Evolutionary conservation across 2,329 filamentous ascomycete genomes (phyloP).

Genomic region (Fusarium torulosum): DNA sequence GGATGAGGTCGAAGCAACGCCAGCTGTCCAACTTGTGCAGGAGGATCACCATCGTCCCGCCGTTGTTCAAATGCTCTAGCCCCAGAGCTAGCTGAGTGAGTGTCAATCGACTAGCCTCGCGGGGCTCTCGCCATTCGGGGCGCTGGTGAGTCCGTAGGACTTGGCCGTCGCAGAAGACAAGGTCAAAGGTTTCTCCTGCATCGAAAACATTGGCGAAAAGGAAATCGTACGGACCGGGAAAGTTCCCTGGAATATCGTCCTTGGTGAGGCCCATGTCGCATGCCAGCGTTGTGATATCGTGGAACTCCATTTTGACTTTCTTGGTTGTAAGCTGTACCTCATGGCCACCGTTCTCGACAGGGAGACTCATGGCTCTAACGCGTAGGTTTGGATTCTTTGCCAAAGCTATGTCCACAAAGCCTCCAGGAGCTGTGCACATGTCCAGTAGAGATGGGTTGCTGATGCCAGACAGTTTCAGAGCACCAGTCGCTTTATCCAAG

Average conservation of each 20-base stretch:
- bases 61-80: constrained; percentile 58
- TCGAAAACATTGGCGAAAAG: neutral
- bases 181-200: constrained; percentile 51
- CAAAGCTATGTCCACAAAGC: constrained; percentile 59
- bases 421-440: constrained; percentile 68
- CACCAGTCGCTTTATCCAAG: constrained; percentile 53
- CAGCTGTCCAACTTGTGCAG: constrained; percentile 62
- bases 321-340: constrained; percentile 48
- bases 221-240: constrained; percentile 47
- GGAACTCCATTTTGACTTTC: constrained; percentile 27
- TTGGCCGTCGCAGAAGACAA: constrained; percentile 63
- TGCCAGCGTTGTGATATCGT: constrained; percentile 66
- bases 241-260: constrained; percentile 46
- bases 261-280: constrained; percentile 56
- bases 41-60: constrained; percentile 65
- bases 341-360: constrained; percentile 57
- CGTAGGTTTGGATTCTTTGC: constrained; percentile 51
- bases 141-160: constrained; percentile 57
- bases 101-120: constrained; percentile 55
- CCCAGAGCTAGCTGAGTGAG: constrained; percentile 59
- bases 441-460: constrained; percentile 58
- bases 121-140: constrained; percentile 49
- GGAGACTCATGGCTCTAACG: constrained; percentile 57
- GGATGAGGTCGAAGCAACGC: constrained; percentile 54
- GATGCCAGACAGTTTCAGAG: constrained; percentile 46